These are phyloP conservation scores for Candida ficus DNA, from an alignment of 805 yeast genomes.

Conservation along the genomic window DNA sequence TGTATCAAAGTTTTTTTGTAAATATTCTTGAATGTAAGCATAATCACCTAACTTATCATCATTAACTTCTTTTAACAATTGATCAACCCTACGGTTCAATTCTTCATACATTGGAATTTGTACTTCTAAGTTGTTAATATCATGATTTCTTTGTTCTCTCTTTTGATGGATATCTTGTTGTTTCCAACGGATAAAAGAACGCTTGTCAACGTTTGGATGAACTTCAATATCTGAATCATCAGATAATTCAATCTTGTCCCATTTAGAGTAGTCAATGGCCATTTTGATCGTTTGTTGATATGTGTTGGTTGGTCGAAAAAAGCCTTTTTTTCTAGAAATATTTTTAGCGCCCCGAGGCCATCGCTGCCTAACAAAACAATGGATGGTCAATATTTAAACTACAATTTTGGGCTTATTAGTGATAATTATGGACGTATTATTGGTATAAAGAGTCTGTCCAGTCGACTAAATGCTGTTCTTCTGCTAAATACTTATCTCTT, in stretches of 20 bases:
- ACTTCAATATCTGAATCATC: constrained; percentile 97
- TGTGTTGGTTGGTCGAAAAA: neutral
- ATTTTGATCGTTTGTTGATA: constrained; percentile 27
- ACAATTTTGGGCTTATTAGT: too few species aligned
- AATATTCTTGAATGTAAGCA: constrained; percentile 32
- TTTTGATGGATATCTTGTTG: constrained; percentile 96
- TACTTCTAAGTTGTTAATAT: constrained; percentile 68
- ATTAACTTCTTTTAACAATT: constrained; percentile 41
- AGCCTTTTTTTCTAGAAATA: neutral
- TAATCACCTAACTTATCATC: constrained; percentile 32
- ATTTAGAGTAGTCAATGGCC: constrained; percentile 93
- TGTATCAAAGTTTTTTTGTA: constrained; percentile 50
- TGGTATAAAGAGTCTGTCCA: constrained; percentile 20
- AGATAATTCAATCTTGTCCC: constrained; percentile 95
- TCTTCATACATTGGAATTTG: constrained; percentile 79
- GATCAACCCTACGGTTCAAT: constrained; percentile 69
- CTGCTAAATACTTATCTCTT: constrained; percentile 22
- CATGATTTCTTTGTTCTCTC: constrained; percentile 72
- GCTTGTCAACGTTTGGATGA: constrained; percentile 96
- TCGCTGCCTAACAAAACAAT: too few species aligned
- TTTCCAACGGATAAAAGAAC: constrained; percentile 90
- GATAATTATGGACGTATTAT: too few species aligned
- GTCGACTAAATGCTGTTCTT: constrained; percentile 14
- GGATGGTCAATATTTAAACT: too few species aligned
- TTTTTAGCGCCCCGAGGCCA: neutral